A percentile compares a stretch with the other conserved stretches of the same genome.
Evolutionary conservation across 768 basidiomycete genomes (phyloP).

Genomic region (Mycena latifolia): DNA sequence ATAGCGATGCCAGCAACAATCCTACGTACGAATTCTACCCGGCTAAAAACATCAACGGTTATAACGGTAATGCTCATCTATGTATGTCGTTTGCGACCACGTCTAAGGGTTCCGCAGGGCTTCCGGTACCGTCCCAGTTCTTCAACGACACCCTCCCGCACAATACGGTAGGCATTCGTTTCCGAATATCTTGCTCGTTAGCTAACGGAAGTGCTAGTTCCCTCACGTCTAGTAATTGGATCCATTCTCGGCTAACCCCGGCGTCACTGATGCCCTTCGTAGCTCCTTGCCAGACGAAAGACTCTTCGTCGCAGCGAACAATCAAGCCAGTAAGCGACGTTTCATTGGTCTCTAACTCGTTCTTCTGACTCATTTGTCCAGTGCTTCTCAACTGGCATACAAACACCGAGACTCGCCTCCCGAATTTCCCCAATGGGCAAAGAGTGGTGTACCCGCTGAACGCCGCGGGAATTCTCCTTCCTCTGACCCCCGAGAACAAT

Average conservation of each 20-base stretch:
- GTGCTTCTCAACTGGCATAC: slow-evolving; percentile 43
- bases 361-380: background rate
- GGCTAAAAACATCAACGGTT: slow-evolving; percentile 33
- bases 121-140: slow-evolving; percentile 31
- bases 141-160: slow-evolving; percentile 34
- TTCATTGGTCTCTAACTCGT: background rate
- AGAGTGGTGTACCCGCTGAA: slow-evolving; percentile 36
- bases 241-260: background rate
- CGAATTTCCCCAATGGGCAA: slow-evolving; percentile 43
- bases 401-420: slow-evolving; percentile 40
- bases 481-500: slow-evolving; percentile 43
- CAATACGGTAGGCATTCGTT: slow-evolving; percentile 22
- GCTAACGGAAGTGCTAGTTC: slow-evolving; percentile 12
- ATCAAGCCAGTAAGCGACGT: slow-evolving; percentile 33
- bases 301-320: slow-evolving; percentile 42
- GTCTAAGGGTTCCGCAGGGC: slow-evolving; percentile 16
- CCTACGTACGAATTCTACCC: slow-evolving; percentile 36
- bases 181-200: background rate
- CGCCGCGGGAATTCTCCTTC: slow-evolving; percentile 41
- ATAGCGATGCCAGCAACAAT: slow-evolving; percentile 23
- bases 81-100: background rate
- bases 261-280: slow-evolving; percentile 2
- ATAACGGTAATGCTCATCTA: slow-evolving; percentile 7
- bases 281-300: slow-evolving; percentile 38
- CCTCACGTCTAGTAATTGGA: slow-evolving; percentile 30